These are phyloP conservation scores for Neonectria coccinea DNA, from an alignment of 2,329 filamentous ascomycete species.

Conservation along the genomic window DNA sequence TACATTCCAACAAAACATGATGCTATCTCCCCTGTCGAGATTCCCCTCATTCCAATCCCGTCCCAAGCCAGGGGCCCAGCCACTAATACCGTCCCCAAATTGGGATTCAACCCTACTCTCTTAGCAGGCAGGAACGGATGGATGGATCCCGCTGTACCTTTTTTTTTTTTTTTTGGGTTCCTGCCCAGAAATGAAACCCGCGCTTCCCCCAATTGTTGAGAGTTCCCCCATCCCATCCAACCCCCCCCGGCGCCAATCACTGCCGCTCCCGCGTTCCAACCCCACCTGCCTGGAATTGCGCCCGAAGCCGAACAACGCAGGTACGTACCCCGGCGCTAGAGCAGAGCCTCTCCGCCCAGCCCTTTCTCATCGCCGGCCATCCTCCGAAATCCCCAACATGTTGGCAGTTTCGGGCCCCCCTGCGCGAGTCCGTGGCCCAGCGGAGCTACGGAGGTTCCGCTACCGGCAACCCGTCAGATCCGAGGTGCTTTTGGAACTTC, in stretches of 20 bases:
- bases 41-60: background rate
- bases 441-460: slow-evolving; percentile 26
- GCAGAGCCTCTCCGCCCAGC: slow-evolving; percentile 42
- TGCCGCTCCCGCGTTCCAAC: slow-evolving; percentile 16
- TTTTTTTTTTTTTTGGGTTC: slow-evolving; percentile 3
- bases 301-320: slow-evolving; percentile 1
- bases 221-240: slow-evolving; percentile 33
- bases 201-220: slow-evolving; percentile 49
- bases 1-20: slow-evolving; percentile 9
- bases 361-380: slow-evolving; percentile 32
- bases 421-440: slow-evolving; percentile 18
- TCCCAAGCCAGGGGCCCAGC: background rate
- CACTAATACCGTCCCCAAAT: background rate
- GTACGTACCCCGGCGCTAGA: slow-evolving; percentile 17
- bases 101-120: background rate
- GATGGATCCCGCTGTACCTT: background rate
- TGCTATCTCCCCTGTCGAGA: background rate
- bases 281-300: slow-evolving; percentile 18
- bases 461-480: slow-evolving; percentile 1
- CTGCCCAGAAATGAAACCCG: slow-evolving; percentile 6
- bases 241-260: slow-evolving; percentile 35
- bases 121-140: background rate
- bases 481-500: background rate
- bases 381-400: slow-evolving; percentile 45
- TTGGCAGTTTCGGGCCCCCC: slow-evolving; percentile 11